These are phyloP conservation scores for Populus euphratica DNA, from an alignment of 345 rosid genomes.

Conservation along the genomic window DNA sequence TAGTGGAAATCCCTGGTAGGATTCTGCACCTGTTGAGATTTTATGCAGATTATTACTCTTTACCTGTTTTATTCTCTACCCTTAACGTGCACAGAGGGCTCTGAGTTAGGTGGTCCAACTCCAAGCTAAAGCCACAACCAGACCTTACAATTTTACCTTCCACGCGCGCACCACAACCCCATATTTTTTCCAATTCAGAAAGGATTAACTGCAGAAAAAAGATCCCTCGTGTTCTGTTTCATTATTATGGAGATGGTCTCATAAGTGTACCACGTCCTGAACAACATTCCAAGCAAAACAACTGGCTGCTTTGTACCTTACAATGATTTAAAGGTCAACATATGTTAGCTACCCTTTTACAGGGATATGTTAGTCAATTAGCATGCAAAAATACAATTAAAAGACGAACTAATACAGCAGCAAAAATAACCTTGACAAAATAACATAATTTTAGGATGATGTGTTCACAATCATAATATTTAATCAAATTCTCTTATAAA, in stretches of 20 bases:
- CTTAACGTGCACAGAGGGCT: background rate
- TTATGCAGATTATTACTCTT: conserved; percentile 4
- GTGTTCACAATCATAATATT: rapidly evolving
- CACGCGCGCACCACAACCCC: conserved; percentile 29
- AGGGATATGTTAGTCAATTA: background rate
- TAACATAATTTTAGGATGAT: too few relatives aligned
- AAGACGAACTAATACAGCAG: too few relatives aligned
- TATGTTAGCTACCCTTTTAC: conserved; percentile 20
- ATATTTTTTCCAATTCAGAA: conserved; percentile 3
- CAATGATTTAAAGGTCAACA: conserved; percentile 35
- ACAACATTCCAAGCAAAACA: conserved; percentile 29
- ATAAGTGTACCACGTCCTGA: conserved; percentile 22
- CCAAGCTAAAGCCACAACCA: conserved; percentile 1
- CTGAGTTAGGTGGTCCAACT: conserved; percentile 2
- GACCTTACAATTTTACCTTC: conserved; percentile 15
- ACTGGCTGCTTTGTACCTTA: conserved; percentile 36
- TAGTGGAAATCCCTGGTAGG: conserved; percentile 3
- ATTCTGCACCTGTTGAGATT: conserved; percentile 13
- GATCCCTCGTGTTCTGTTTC: background rate
- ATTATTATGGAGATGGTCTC: background rate
- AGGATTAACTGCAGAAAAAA: conserved; percentile 7
- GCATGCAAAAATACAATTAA: too few relatives aligned
- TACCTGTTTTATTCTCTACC: conserved; percentile 1
- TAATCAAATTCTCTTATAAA: too few relatives aligned
- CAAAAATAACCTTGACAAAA: too few relatives aligned